Conservation (phyloP, 345 rosid species). For the Corymbia maculata region DNA sequence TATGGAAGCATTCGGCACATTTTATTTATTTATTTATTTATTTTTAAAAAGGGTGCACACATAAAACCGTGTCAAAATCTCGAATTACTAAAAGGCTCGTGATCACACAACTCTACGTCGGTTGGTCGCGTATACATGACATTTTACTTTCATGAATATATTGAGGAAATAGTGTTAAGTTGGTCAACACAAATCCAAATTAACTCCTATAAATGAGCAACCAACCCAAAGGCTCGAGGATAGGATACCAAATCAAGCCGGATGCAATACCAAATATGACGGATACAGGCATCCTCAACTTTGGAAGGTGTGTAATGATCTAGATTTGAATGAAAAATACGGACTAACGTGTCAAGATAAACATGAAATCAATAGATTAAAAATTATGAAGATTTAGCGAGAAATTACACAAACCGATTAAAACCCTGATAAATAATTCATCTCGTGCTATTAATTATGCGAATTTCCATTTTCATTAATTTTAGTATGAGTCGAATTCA, state of each 20-base stretch:
- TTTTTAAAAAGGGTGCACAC: neutral
- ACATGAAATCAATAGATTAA: accelerated
- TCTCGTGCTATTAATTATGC: neutral
- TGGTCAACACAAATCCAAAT: neutral
- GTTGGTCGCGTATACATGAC: neutral
- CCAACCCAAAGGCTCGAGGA: neutral
- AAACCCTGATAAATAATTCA: neutral
- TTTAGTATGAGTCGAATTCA: neutral
- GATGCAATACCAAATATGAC: neutral
- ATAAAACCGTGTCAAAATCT: neutral
- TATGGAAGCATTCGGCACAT: neutral
- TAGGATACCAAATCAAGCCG: neutral
- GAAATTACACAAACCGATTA: neutral
- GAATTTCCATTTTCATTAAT: neutral
- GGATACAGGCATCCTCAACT: accelerated
- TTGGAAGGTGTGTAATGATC: neutral
- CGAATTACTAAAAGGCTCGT: neutral
- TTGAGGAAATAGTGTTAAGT: accelerated
- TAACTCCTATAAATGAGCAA: neutral
- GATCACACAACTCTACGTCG: neutral
- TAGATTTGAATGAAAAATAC: neutral
- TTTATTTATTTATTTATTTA: neutral
- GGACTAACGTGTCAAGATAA: accelerated
- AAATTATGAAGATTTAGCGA: neutral
- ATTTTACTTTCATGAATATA: neutral